Evolutionary conservation across 352 stramenopile species (phyloP), one percentile per base, ranked within the genome.

Genomic region (Thalassiosira mediterranea): DNA sequence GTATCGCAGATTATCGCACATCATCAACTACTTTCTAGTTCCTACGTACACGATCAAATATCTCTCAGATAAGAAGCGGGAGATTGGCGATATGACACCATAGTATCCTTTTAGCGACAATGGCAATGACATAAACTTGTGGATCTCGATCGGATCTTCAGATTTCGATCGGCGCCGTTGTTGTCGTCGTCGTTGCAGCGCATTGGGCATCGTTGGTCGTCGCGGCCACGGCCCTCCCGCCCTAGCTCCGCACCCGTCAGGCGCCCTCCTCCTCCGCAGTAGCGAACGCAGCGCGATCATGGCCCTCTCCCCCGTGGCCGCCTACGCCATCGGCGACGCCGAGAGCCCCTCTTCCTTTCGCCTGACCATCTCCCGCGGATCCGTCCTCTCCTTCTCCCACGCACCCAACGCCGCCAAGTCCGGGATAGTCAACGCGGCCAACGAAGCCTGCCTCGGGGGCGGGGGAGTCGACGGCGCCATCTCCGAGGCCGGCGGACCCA

Each of bases 401-500:
- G 64, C 75, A 15, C 29, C 74, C 63, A 79, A 79, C 34, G 7
- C 34, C 34, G 7, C 34, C 34, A 13, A 7, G 34, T 42, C 34
- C 34, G 34, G 34, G 7, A 88, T 88, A 25, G 81, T 88, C 0
- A 88, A 88, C 57, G 77, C 81, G 0, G 73, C 78, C 47, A 88
- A 88, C 51, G 17, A 59, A 19, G 53, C 44, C 48, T 91, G 88
- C 72, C 49, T 93, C 0, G 84, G 83, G 31, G 90, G 90, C 28
- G 88, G 88, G 40, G 90, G 88, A 7, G 87, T 94, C 5, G 90
- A 94, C 72, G 88, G 90, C 25, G 90, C 90, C 1, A 91, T 94
- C 38, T 77, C 47, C 28, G 19, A 60, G 17, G 86, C 86, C 3
- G 90, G 90, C 40, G 88, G 88, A 4, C 26, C 34, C 0, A 79